phyloP scores from a whole-genome alignment of 2,329 filamentous ascomycete species.

The Diaporthe citriasiana region DNA sequence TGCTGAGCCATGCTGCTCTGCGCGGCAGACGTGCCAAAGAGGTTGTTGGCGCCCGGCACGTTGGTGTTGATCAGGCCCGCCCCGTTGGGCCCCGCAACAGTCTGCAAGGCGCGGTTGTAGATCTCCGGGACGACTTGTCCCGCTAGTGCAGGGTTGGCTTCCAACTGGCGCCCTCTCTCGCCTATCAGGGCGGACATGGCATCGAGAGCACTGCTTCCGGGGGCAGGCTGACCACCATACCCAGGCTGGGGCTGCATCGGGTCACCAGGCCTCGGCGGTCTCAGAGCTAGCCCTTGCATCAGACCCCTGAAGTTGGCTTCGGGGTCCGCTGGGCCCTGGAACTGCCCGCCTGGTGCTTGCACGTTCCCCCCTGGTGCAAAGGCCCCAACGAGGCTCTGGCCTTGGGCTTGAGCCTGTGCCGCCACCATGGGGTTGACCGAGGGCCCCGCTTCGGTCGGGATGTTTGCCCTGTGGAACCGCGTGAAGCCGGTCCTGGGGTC shows the following conservation, averaged over 20 bases:
- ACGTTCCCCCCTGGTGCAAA: background rate
- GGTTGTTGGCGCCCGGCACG: slow-evolving; percentile 10
- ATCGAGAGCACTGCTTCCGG: background rate
- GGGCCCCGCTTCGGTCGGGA: slow-evolving; percentile 19
- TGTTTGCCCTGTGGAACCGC: slow-evolving; percentile 12
- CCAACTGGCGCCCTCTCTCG: slow-evolving; percentile 13
- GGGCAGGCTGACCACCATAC: background rate
- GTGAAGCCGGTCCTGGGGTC: slow-evolving; percentile 34
- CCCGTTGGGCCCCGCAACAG: slow-evolving; percentile 20
- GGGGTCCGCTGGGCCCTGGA: background rate
- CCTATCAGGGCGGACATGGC: slow-evolving; percentile 10
- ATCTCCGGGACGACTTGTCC: slow-evolving; percentile 29
- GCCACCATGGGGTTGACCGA: background rate
- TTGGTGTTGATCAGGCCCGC: background rate
- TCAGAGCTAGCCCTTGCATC: background rate
- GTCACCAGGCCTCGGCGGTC: background rate
- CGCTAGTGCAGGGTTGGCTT: slow-evolving; percentile 15
- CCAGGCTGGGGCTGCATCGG: background rate
- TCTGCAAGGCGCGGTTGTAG: slow-evolving; percentile 21
- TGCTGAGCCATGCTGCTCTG: slow-evolving; percentile 20
- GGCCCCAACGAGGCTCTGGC: slow-evolving; percentile 6
- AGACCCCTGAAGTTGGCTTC: background rate
- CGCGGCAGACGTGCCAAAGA: slow-evolving; percentile 9
- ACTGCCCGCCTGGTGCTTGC: background rate
- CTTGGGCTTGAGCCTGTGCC: slow-evolving; percentile 17